phyloP scores from a whole-genome alignment of 257 asterid species.

The Anisodus tanguticus region DNA sequence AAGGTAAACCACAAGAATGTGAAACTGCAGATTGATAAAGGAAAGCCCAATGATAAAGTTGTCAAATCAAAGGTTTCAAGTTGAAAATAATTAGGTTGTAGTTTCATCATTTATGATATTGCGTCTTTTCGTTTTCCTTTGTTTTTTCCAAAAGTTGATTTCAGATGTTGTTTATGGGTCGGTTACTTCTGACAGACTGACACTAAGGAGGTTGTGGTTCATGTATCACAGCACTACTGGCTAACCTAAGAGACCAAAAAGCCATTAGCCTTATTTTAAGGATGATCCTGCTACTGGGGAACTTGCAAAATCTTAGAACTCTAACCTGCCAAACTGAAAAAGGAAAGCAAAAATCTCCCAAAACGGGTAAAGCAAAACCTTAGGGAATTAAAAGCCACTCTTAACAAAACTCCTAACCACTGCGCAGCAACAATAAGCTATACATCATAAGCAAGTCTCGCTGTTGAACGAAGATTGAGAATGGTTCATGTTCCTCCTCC shows the following conservation, averaged over 20 bases:
- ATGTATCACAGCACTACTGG: constrained; percentile 31
- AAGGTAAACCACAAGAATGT: constrained; percentile 13
- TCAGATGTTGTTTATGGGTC: constrained; percentile 27
- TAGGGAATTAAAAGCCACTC: neutral
- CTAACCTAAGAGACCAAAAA: constrained; percentile 6
- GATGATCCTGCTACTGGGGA: constrained; percentile 23
- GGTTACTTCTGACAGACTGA: constrained; percentile 28
- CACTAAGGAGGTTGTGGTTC: constrained; percentile 30
- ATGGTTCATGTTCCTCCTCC: constrained; percentile 40
- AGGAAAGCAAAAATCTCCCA: constrained; percentile 19
- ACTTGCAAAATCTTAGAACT: constrained; percentile 29
- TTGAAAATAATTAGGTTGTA: neutral
- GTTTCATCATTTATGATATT: neutral
- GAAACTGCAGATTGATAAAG: neutral
- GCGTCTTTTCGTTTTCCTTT: neutral
- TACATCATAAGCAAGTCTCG: constrained; percentile 29
- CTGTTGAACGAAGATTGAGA: constrained; percentile 25
- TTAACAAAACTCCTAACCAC: neutral
- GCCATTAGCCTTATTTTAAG: constrained; percentile 3
- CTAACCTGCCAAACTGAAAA: constrained; percentile 37
- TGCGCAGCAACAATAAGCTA: constrained; percentile 9
- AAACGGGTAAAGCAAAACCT: constrained; percentile 3
- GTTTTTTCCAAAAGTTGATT: neutral
- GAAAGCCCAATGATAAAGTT: constrained; percentile 17
- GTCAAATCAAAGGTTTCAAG: constrained; percentile 25